Evolutionary conservation across 441 rosid species (phyloP).

Genomic region (Biscutella auriculata): DNA sequence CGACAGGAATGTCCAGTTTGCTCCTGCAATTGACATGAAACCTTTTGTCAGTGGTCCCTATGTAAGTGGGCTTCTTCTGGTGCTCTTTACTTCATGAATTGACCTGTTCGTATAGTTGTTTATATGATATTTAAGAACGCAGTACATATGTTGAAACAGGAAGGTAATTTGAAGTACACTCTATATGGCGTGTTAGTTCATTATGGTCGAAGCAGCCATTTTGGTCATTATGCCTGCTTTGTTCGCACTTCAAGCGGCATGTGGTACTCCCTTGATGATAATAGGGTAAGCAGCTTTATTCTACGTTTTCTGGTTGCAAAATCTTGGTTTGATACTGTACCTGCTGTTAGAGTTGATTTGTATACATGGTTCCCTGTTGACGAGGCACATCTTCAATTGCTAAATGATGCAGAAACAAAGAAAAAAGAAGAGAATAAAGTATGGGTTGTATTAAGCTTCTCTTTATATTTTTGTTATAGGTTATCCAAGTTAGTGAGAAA

Average conservation of each 20-base stretch:
- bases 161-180: slow-evolving; percentile 80
- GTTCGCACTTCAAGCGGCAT: slow-evolving; percentile 85
- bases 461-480: slow-evolving; percentile 41
- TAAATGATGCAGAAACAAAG: neutral
- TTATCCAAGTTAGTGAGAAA: slow-evolving; percentile 66
- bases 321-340: slow-evolving; percentile 3
- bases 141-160: slow-evolving; percentile 57
- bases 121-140: neutral
- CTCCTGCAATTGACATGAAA: slow-evolving; percentile 61
- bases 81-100: neutral
- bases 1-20: slow-evolving; percentile 59
- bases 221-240: slow-evolving; percentile 86
- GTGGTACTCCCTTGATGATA: slow-evolving; percentile 93
- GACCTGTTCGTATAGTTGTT: neutral
- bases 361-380: neutral
- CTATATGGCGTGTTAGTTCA: slow-evolving; percentile 90
- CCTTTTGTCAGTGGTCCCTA: slow-evolving; percentile 66
- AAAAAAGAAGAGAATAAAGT: neutral
- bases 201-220: slow-evolving; percentile 71
- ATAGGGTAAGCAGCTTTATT: slow-evolving; percentile 37
- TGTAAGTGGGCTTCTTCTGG: slow-evolving; percentile 42
- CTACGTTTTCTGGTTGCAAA: neutral
- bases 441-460: neutral
- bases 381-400: neutral
- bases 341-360: slow-evolving; percentile 4